Percentiles rank a stretch among this genome's conserved stretches.
These are phyloP conservation scores for Zasmidium cellare DNA, from an alignment of 2,329 filamentous ascomycete genomes.

Conservation along the genomic window DNA sequence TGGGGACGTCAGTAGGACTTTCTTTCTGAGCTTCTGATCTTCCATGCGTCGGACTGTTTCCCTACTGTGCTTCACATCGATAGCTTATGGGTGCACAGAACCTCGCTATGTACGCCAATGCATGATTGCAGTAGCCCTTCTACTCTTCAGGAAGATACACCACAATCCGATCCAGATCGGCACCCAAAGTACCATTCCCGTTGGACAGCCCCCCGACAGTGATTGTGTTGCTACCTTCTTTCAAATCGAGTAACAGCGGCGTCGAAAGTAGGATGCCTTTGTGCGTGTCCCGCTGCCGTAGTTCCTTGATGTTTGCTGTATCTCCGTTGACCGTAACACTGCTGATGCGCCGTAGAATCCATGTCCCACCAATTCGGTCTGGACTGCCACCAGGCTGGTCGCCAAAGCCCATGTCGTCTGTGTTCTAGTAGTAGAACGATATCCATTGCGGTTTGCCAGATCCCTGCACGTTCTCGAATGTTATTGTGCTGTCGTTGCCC, in stretches of 20 bases:
- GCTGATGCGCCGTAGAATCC: conserved; percentile 61
- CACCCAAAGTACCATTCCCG: conserved; percentile 57
- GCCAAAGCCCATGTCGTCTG: conserved; percentile 62
- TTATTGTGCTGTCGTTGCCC: conserved; percentile 57
- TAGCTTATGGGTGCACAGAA: too few species aligned
- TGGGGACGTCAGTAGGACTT: too few species aligned
- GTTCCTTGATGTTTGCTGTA: conserved; percentile 49
- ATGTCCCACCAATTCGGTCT: conserved; percentile 60
- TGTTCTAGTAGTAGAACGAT: conserved; percentile 61
- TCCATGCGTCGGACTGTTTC: too few species aligned
- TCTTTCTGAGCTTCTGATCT: too few species aligned
- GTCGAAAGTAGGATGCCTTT: conserved; percentile 62
- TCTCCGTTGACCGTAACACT: conserved; percentile 61
- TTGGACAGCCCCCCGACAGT: conserved; percentile 60
- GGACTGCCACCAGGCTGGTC: conserved; percentile 55
- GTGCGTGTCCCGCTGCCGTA: conserved; percentile 57
- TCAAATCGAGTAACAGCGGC: conserved; percentile 55
- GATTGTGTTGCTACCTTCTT: conserved; percentile 58
- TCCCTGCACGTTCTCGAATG: conserved; percentile 52
- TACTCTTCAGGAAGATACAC: conserved; percentile 57
- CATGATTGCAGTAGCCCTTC: neutral
- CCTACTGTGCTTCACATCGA: too few species aligned
- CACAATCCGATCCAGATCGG: conserved; percentile 60
- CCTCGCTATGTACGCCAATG: neutral
- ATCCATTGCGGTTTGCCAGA: conserved; percentile 57